Evolutionary conservation across 805 yeast species (phyloP).

Genomic region (Ogataea populi-albae): DNA sequence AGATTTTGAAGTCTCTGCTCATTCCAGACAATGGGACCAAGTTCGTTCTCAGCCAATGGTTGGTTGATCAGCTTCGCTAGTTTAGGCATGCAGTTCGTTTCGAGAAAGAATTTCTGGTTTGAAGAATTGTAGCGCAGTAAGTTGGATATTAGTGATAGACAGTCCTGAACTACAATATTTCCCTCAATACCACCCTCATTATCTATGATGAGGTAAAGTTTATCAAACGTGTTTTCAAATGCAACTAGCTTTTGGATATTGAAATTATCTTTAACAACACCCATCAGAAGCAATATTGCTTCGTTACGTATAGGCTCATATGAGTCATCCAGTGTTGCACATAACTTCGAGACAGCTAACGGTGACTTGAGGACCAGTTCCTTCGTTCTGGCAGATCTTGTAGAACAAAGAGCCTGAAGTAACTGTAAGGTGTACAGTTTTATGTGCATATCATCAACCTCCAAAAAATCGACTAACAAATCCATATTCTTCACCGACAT

Average conservation of each 20-base stretch:
- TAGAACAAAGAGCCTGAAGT: conserved; percentile 75
- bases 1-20: conserved; percentile 71
- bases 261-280: conserved; percentile 74
- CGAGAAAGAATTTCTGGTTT: conserved; percentile 85
- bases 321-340: conserved; percentile 54
- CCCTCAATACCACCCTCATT: conserved; percentile 91
- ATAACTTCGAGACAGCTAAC: conserved; percentile 74
- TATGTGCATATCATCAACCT: conserved; percentile 63
- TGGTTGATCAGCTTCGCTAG: conserved; percentile 61
- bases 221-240: conserved; percentile 88
- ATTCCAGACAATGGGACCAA: conserved; percentile 62
- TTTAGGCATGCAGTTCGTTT: conserved; percentile 72
- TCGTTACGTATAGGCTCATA: conserved; percentile 90
- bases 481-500: conserved; percentile 52
- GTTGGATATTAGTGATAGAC: conserved; percentile 70
- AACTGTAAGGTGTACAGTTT: conserved; percentile 80
- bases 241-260: conserved; percentile 92
- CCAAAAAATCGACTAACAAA: conserved; percentile 45
- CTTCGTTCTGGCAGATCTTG: conserved; percentile 71
- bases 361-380: conserved; percentile 72
- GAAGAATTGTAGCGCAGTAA: conserved; percentile 79
- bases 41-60: conserved; percentile 46
- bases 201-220: conserved; percentile 70
- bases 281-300: conserved; percentile 77
- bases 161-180: conserved; percentile 87